Conservation (phyloP, 176 grass and related monocot genomes). For the Bonia amplexicaulis region DNA sequence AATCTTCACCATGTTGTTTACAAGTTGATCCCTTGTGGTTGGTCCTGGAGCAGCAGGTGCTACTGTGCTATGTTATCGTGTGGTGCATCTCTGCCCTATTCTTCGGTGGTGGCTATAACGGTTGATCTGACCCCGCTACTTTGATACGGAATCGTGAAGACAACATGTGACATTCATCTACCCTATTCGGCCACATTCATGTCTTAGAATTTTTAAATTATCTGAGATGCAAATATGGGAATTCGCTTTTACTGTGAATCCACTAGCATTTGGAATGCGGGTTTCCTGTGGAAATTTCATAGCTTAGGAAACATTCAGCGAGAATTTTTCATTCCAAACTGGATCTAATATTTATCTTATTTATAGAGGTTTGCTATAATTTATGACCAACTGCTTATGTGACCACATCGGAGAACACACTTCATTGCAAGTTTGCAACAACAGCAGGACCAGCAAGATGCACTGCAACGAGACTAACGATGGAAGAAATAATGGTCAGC, state of each 20-base stretch:
- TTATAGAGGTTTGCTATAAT: neutral
- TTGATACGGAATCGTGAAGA: neutral
- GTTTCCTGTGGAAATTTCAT: no score
- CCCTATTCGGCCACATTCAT: neutral
- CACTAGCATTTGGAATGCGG: no score
- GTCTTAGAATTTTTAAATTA: neutral
- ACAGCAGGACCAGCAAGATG: neutral
- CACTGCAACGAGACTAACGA: neutral
- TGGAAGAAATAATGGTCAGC: conserved; percentile 37
- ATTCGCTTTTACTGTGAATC: no score
- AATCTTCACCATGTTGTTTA: neutral
- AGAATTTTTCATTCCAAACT: neutral
- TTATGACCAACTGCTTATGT: no score
- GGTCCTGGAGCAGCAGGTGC: neutral
- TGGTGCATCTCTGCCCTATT: neutral
- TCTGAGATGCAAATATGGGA: neutral
- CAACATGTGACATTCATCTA: no score
- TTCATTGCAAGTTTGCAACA: no score
- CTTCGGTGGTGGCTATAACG: neutral
- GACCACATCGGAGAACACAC: no score
- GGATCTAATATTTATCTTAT: neutral
- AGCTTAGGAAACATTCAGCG: no score
- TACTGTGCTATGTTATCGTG: neutral
- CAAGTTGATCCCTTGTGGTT: neutral
- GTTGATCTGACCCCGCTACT: neutral